phyloP scores from a whole-genome alignment of 2,329 filamentous ascomycete genomes.

The Pyrenochaeta sp. region DNA sequence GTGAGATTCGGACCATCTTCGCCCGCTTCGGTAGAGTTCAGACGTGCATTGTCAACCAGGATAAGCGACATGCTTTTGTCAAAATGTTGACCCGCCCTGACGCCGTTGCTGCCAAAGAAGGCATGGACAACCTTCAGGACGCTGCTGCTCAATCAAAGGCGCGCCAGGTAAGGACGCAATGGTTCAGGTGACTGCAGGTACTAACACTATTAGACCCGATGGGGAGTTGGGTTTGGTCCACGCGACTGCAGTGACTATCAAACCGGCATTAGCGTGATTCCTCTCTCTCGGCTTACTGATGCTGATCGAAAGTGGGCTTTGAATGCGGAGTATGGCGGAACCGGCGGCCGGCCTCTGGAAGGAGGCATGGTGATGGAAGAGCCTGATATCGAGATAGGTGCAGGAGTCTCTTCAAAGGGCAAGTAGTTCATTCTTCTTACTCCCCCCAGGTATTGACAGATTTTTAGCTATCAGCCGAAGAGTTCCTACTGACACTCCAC shows the following conservation, averaged over 20 bases:
- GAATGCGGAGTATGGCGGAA: conserved; percentile 91
- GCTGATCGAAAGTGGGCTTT: conserved; percentile 98
- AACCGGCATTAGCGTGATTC: conserved; percentile 91
- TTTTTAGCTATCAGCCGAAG: conserved; percentile 44
- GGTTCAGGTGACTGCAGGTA: conserved; percentile 2
- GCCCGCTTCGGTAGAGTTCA: conserved; percentile 85
- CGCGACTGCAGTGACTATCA: conserved; percentile 97
- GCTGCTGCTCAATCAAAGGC: conserved; percentile 74
- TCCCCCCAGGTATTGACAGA: conserved; percentile 17
- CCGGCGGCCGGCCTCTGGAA: conserved; percentile 82
- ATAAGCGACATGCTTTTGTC: conserved; percentile 98
- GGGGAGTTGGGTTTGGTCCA: conserved; percentile 97
- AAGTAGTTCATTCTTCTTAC: conserved; percentile 4
- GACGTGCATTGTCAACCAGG: conserved; percentile 97
- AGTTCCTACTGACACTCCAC: conserved; percentile 43
- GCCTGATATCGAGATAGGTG: conserved; percentile 97
- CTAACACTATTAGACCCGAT: conserved; percentile 74
- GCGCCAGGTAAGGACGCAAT: conserved; percentile 47
- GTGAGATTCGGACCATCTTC: conserved; percentile 83
- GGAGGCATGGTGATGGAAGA: conserved; percentile 91
- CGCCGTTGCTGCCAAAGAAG: conserved; percentile 82
- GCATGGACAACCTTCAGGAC: conserved; percentile 82
- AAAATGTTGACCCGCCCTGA: conserved; percentile 95
- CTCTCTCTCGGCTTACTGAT: conserved; percentile 90
- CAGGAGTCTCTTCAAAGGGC: conserved; percentile 94